Evolutionary conservation across 345 rosid species (phyloP), one percentile per base, ranked within the genome.

Genomic region (Lepidium aucheri): DNA sequence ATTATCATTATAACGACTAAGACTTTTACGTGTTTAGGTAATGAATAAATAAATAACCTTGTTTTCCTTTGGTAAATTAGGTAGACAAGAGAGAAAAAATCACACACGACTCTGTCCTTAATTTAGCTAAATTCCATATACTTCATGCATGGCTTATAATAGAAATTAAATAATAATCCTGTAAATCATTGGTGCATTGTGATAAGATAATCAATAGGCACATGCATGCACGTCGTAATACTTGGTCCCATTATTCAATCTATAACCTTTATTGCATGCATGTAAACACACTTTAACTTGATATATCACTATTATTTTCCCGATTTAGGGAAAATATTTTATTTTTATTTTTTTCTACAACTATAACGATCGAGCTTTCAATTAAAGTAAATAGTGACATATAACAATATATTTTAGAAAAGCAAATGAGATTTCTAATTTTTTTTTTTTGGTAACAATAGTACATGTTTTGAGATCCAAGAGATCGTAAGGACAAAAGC

Each of bases 241-340:
- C 18, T 42, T 72, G 67, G 71, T 57, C 76, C 76, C 61, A 28
- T 72, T 26, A n/a, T 26, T 42, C 46, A 22, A 33, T 55, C 10
- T 60, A 41, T 59, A 20, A 20, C 22, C 22, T 20, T 63, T 65
- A 41, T 14, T 57, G 30, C 65, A 71, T 65, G 65, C 66, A 72
- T 50, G 66, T 72, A 54, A 56, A 28, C 28, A 51, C 17, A 49
- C 66, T 50, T 50, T 16, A 51, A 15, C 49, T 47, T 49, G 72
- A 65, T 16, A 35, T 65, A 67, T 73, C 72, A 65, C 67, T 65
- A 53, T 59, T 65, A 15, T 50, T 72, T 57, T 72, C 76, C 33
- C 60, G 15, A 30, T 47, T 32, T 72, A 39, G 16, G 17, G 12
- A 5, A 16, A n/a, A 8, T 0, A 35, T 28, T 33, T 2, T 6